These are phyloP conservation scores for Exophiala bonariae DNA, from an alignment of 2,329 filamentous ascomycete species.

Conservation along the genomic window DNA sequence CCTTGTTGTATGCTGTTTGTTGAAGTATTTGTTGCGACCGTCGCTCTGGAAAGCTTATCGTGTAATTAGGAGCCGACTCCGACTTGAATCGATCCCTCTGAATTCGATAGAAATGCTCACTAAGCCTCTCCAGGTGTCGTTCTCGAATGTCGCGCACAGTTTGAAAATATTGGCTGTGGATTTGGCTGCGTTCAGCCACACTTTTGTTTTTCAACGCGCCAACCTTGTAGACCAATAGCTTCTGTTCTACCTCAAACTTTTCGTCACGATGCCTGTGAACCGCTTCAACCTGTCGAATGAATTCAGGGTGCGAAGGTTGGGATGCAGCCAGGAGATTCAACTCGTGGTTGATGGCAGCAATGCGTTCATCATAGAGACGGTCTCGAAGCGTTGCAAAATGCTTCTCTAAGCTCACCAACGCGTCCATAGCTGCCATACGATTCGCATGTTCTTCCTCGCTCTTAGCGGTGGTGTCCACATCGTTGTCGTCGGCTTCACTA, in stretches of 20 bases:
- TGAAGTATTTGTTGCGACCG: slow-evolving; percentile 77
- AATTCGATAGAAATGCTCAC: slow-evolving; percentile 88
- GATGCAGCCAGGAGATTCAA: slow-evolving; percentile 60
- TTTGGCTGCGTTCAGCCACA: slow-evolving; percentile 78
- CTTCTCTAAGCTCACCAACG: slow-evolving; percentile 77
- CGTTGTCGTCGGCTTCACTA: slow-evolving; percentile 45
- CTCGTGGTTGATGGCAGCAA: slow-evolving; percentile 75
- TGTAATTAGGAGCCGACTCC: slow-evolving; percentile 78
- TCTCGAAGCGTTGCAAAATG: slow-evolving; percentile 84
- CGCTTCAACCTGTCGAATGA: slow-evolving; percentile 83
- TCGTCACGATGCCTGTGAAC: slow-evolving; percentile 79
- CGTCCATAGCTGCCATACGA: slow-evolving; percentile 77
- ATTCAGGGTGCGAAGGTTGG: slow-evolving; percentile 78
- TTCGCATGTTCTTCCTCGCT: slow-evolving; percentile 63
- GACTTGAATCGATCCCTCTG: slow-evolving; percentile 81
- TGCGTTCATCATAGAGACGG: slow-evolving; percentile 80
- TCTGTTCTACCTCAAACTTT: slow-evolving; percentile 74
- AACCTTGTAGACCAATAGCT: slow-evolving; percentile 71
- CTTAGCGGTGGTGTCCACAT: slow-evolving; percentile 46
- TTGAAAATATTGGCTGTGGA: slow-evolving; percentile 90
- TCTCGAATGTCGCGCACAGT: slow-evolving; percentile 80
- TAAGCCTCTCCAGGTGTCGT: slow-evolving; percentile 73
- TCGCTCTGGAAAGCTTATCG: slow-evolving; percentile 75
- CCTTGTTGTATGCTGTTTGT: slow-evolving; percentile 88
- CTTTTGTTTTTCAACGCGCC: slow-evolving; percentile 72